These are phyloP conservation scores for Pseudonitzschia multiseries DNA, from an alignment of 108 stramenopile species.

Conservation along the genomic window DNA sequence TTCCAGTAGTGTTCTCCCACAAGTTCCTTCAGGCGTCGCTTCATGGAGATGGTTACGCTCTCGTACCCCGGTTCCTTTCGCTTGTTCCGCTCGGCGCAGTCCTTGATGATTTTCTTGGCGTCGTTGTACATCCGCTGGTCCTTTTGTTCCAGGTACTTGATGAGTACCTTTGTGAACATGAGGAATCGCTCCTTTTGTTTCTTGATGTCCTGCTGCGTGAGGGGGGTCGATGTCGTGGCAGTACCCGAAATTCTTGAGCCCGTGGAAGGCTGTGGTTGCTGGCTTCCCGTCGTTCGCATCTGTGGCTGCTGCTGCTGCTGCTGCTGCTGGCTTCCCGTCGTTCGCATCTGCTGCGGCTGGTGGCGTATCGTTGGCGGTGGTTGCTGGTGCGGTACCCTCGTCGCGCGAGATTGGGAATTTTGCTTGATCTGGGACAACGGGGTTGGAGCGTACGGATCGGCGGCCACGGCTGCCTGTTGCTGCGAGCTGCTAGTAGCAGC, in stretches of 20 bases:
- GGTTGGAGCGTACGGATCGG: slow-evolving; percentile 40
- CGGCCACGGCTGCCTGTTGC: background rate
- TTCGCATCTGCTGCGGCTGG: background rate
- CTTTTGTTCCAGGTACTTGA: slow-evolving; percentile 81
- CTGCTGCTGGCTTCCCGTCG: background rate
- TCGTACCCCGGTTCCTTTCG: slow-evolving; percentile 57
- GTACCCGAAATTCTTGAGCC: background rate
- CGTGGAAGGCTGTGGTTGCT: background rate
- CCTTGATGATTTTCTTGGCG: slow-evolving; percentile 76
- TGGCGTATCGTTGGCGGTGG: slow-evolving; percentile 21
- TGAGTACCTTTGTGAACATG: slow-evolving; percentile 83
- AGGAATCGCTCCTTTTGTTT: slow-evolving; percentile 79
- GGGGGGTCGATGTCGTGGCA: background rate
- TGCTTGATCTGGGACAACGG: slow-evolving; percentile 30
- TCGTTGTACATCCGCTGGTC: slow-evolving; percentile 58
- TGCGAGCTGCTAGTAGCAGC: background rate
- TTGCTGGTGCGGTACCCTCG: slow-evolving; percentile 17
- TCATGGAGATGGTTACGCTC: slow-evolving; percentile 66
- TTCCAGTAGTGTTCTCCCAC: slow-evolving; percentile 79
- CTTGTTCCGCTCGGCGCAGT: slow-evolving; percentile 84
- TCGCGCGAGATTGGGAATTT: slow-evolving; percentile 8
- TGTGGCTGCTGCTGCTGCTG: background rate
- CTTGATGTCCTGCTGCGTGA: slow-evolving; percentile 35
- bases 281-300: background rate
- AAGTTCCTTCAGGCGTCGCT: slow-evolving; percentile 45